Conservation (phyloP, 139 green algal species). For the Monoraphidium neglectum region DNA sequence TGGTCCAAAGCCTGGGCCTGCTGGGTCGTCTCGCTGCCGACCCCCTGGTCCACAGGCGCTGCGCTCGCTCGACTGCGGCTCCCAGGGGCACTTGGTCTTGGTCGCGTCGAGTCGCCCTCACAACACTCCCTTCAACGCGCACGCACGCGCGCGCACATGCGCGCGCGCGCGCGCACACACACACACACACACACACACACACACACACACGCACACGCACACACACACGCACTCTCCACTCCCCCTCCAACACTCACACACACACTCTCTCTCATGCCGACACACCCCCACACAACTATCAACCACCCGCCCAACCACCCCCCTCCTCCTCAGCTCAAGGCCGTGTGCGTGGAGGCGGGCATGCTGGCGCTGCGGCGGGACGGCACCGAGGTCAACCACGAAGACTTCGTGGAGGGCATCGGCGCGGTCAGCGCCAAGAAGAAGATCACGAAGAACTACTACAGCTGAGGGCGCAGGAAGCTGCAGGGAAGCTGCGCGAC, state of each 20-base stretch:
- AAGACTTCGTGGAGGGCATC: slow-evolving; percentile 99
- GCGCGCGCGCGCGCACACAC: too few relatives aligned
- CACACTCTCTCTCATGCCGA: background rate
- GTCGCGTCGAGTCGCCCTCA: too few relatives aligned
- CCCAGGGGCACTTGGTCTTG: too few relatives aligned
- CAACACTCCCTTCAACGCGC: too few relatives aligned
- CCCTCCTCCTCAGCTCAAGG: slow-evolving; percentile 48
- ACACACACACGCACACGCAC: too few relatives aligned
- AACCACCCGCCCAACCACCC: background rate
- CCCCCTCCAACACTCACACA: background rate
- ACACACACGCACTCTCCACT: background rate
- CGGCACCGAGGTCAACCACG: slow-evolving; percentile 92
- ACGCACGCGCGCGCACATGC: too few relatives aligned
- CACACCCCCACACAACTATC: background rate
- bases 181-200: too few relatives aligned
- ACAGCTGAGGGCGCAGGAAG: slow-evolving; percentile 74
- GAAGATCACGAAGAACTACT: slow-evolving; percentile 97
- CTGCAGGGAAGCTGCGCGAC: too few relatives aligned
- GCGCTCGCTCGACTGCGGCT: too few relatives aligned
- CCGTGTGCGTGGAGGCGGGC: slow-evolving; percentile 98
- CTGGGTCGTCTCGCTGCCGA: too few relatives aligned
- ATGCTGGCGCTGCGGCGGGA: slow-evolving; percentile 98
- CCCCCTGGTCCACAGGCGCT: too few relatives aligned
- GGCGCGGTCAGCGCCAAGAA: slow-evolving; percentile 98
- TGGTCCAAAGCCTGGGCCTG: too few relatives aligned